Evolutionary conservation across 768 basidiomycete species (phyloP).

Genomic region (Suillus tomentosus): DNA sequence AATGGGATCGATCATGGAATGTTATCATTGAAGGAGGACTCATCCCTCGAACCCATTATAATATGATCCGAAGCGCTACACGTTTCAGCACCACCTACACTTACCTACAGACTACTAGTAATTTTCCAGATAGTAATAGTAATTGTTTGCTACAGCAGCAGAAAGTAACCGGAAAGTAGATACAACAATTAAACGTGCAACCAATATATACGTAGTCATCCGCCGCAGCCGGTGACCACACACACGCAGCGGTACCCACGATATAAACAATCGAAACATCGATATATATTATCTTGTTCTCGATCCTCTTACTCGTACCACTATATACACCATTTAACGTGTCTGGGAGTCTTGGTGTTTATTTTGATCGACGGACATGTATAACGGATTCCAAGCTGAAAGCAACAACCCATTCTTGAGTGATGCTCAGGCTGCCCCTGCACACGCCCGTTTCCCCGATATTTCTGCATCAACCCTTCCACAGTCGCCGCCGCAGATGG

Average conservation of each 20-base stretch:
- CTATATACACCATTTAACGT: neutral
- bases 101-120: too few relatives aligned
- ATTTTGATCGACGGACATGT: neutral
- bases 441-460: constrained; percentile 65
- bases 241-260: neutral
- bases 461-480: constrained; percentile 39
- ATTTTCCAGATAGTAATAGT: neutral
- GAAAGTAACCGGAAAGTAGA: neutral
- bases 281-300: neutral
- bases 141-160: neutral
- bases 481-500: constrained; percentile 37
- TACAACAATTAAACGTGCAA: neutral
- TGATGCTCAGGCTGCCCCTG: constrained; percentile 40
- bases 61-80: neutral
- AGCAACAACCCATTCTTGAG: constrained; percentile 71
- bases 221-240: neutral
- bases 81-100: too few relatives aligned
- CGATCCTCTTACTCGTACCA: neutral
- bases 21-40: too few relatives aligned
- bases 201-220: neutral
- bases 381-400: constrained; percentile 8
- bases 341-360: neutral
- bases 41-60: too few relatives aligned
- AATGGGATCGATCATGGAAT: too few relatives aligned
- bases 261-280: neutral